Conservation (phyloP, 805 yeast genomes). For the Lipomyces starkeyi region DNA sequence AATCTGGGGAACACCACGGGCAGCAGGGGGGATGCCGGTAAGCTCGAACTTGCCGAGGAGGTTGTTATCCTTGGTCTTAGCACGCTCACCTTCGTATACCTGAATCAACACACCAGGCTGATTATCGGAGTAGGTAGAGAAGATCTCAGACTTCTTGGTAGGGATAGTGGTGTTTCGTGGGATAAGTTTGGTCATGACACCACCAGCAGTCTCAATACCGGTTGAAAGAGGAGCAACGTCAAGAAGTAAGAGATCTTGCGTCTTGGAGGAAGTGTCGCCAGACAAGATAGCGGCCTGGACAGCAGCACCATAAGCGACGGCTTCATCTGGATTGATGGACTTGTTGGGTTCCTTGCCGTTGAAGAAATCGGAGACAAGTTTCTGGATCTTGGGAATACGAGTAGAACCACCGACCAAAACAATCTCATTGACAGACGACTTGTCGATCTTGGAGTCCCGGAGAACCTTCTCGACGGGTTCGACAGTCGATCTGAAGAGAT, state of each 20-base stretch:
- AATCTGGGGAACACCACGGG: slow-evolving; percentile 98
- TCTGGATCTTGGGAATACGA: slow-evolving; percentile 96
- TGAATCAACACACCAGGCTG: slow-evolving; percentile 98
- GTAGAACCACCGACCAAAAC: slow-evolving; percentile 98
- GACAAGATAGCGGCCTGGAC: slow-evolving; percentile 97
- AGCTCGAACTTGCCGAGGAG: slow-evolving; percentile 96
- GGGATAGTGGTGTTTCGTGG: slow-evolving; percentile 99
- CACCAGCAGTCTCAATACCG: slow-evolving; percentile 99
- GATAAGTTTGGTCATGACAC: slow-evolving; percentile 97
- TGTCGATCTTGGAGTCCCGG: slow-evolving; percentile 87
- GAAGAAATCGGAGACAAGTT: slow-evolving; percentile 93
- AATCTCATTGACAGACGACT: slow-evolving; percentile 87
- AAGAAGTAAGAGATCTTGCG: slow-evolving; percentile 90
- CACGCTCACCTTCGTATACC: slow-evolving; percentile 98
- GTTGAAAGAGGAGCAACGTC: slow-evolving; percentile 97
- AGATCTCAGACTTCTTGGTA: slow-evolving; percentile 94
- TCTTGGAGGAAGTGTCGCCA: slow-evolving; percentile 95
- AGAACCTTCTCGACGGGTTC: slow-evolving; percentile 96
- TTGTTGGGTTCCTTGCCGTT: slow-evolving; percentile 97
- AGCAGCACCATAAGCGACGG: slow-evolving; percentile 99
- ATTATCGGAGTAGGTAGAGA: slow-evolving; percentile 97
- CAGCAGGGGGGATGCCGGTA: slow-evolving; percentile 97
- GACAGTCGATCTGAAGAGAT: slow-evolving; percentile 88
- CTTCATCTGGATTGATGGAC: slow-evolving; percentile 98
- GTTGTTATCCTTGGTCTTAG: slow-evolving; percentile 94